phyloP scores from a whole-genome alignment of 768 basidiomycete genomes.

The Leccinum barrowsii region DNA sequence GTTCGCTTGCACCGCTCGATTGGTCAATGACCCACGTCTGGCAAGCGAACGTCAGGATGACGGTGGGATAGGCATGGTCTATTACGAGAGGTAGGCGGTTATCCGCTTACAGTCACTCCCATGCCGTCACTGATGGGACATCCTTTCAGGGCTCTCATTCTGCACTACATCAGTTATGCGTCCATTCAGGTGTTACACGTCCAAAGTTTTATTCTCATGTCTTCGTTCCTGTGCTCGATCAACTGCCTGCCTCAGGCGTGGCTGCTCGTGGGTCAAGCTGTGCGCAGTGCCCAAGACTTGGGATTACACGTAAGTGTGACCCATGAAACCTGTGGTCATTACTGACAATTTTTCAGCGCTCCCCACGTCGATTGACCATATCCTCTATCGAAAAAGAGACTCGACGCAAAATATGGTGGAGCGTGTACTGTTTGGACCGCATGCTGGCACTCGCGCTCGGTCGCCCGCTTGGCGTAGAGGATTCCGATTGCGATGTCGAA shows the following conservation, averaged over 20 bases:
- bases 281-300: conserved; percentile 86
- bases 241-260: conserved; percentile 94
- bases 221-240: conserved; percentile 87
- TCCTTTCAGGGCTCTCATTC: conserved; percentile 66
- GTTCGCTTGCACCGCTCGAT: conserved; percentile 82
- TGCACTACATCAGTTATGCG: conserved; percentile 90
- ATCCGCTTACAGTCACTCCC: neutral
- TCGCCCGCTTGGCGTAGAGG: conserved; percentile 83
- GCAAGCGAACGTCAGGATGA: conserved; percentile 60
- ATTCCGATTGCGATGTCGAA: conserved; percentile 88
- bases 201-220: conserved; percentile 85
- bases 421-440: conserved; percentile 84
- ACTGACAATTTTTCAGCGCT: conserved; percentile 52
- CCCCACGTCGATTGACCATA: conserved; percentile 69
- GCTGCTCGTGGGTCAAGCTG: conserved; percentile 88
- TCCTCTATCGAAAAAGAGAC: conserved; percentile 83
- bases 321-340: conserved; percentile 3
- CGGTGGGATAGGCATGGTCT: conserved; percentile 87
- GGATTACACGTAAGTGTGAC: conserved; percentile 78
- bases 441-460: conserved; percentile 91
- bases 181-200: conserved; percentile 84
- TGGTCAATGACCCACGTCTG: conserved; percentile 72
- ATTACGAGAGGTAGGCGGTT: conserved; percentile 72
- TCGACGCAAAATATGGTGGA: conserved; percentile 91
- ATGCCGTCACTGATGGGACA: neutral